A percentile compares a stretch with the other conserved stretches of the same genome.
These are phyloP conservation scores for Amphichorda felina DNA, from an alignment of 2,329 filamentous ascomycete genomes.

Conservation along the genomic window DNA sequence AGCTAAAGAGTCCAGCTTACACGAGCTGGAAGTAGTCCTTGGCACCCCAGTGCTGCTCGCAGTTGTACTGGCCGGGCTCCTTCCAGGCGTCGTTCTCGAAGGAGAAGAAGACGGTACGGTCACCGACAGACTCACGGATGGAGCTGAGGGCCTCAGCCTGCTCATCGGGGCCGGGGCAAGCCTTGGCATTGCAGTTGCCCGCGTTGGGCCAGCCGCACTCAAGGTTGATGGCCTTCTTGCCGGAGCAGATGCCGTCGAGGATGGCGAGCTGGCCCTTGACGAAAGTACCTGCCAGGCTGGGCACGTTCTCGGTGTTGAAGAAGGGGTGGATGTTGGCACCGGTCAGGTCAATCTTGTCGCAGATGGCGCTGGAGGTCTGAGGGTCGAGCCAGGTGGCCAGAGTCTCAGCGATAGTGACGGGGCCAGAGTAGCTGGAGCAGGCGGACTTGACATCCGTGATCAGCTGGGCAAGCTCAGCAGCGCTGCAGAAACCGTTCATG, in stretches of 20 bases:
- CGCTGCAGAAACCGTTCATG: slow-evolving; percentile 58
- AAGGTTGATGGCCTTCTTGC: slow-evolving; percentile 65
- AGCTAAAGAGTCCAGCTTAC: slow-evolving; percentile 3
- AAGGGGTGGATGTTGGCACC: slow-evolving; percentile 86
- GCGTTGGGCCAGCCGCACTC: slow-evolving; percentile 82
- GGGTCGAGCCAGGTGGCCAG: slow-evolving; percentile 62
- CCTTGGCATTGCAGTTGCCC: slow-evolving; percentile 59
- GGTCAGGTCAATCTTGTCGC: slow-evolving; percentile 63
- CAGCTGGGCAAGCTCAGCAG: slow-evolving; percentile 54
- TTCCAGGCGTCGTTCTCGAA: slow-evolving; percentile 78
- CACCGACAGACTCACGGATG: slow-evolving; percentile 55
- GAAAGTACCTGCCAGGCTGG: slow-evolving; percentile 62
- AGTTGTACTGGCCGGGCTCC: slow-evolving; percentile 50
- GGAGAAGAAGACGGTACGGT: slow-evolving; percentile 69
- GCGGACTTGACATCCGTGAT: slow-evolving; percentile 53
- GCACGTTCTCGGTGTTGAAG: slow-evolving; percentile 65
- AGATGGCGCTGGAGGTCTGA: slow-evolving; percentile 48
- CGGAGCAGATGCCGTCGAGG: slow-evolving; percentile 57
- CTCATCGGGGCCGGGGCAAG: slow-evolving; percentile 58
- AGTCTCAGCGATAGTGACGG: slow-evolving; percentile 77
- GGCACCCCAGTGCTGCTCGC: slow-evolving; percentile 74
- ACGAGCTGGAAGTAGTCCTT: slow-evolving; percentile 11
- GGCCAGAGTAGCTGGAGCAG: slow-evolving; percentile 64
- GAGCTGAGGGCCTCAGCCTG: slow-evolving; percentile 56
- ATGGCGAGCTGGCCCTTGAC: slow-evolving; percentile 61